Evolutionary conservation across 352 stramenopile genomes (phyloP).

Genomic region (Globisporangium abappressorium): DNA sequence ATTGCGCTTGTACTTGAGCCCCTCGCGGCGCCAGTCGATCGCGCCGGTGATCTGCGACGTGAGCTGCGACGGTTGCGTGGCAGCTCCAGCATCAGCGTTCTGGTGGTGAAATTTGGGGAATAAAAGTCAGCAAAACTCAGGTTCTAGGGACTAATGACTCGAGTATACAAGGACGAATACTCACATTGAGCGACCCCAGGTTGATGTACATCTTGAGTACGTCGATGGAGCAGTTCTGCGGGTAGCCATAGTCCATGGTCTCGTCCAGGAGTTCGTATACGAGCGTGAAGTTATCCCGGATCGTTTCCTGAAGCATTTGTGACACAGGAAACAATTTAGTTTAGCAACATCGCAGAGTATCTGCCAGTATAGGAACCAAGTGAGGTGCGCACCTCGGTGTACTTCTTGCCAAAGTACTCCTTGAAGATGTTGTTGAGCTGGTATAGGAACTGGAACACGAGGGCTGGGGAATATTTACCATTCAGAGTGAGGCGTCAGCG

Average conservation of each 20-base stretch:
- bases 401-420: conserved; percentile 97
- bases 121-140: background rate
- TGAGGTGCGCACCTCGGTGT: conserved; percentile 79
- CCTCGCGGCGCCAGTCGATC: conserved; percentile 94
- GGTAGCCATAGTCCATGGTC: conserved; percentile 99
- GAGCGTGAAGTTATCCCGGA: conserved; percentile 98
- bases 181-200: conserved; percentile 80
- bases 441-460: conserved; percentile 97
- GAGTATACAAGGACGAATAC: conserved; percentile 10
- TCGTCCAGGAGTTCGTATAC: conserved; percentile 99
- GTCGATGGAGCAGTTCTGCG: conserved; percentile 97
- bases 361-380: background rate
- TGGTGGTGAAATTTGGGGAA: conserved; percentile 7
- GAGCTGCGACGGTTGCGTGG: conserved; percentile 88
- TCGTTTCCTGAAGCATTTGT: conserved; percentile 61
- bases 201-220: conserved; percentile 99
- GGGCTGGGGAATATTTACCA: conserved; percentile 21
- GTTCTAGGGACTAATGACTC: background rate
- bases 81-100: conserved; percentile 87
- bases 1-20: conserved; percentile 98
- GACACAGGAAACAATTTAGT: too few relatives aligned
- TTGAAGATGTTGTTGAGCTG: conserved; percentile 97
- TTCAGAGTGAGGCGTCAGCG: too few relatives aligned
- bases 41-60: conserved; percentile 81
- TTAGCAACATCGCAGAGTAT: background rate